Conservation (phyloP, 177 flowering plant species). For the Vitis hybrid region DNA sequence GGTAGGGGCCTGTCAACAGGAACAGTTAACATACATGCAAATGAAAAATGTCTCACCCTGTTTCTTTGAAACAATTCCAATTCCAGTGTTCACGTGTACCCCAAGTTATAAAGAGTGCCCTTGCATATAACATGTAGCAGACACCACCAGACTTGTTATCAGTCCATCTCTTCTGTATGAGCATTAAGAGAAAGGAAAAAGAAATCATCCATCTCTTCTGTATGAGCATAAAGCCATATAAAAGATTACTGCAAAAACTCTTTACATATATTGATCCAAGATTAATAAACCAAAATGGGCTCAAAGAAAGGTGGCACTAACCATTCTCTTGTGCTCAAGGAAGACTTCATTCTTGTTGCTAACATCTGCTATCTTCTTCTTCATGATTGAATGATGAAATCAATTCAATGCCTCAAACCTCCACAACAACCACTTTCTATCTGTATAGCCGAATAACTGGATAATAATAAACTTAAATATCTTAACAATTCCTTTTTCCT, state of each 20-base stretch:
- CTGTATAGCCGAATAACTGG: too few species aligned
- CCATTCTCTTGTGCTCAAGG: slow-evolving; percentile 1
- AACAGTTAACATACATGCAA: neutral
- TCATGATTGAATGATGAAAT: too few species aligned
- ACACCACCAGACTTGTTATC: slow-evolving; percentile 14
- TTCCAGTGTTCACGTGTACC: slow-evolving; percentile 14
- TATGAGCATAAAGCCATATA: neutral
- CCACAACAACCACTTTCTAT: too few species aligned
- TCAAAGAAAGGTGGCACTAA: neutral
- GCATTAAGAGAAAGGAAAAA: neutral
- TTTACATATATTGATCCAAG: too few species aligned
- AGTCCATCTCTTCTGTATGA: slow-evolving; percentile 20
- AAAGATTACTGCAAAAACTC: neutral
- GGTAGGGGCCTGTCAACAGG: too few species aligned
- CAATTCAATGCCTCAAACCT: too few species aligned
- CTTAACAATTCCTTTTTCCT: too few species aligned
- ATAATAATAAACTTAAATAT: too few species aligned
- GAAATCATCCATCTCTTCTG: slow-evolving; percentile 18
- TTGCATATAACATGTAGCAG: slow-evolving; percentile 19
- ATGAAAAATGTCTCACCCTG: slow-evolving; percentile 11
- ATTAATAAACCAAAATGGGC: too few species aligned
- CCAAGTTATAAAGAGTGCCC: slow-evolving; percentile 17
- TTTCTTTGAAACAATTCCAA: slow-evolving; percentile 27
- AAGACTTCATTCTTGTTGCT: neutral
- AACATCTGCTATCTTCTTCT: neutral